Base-by-base conservation (phyloP, 2,329 filamentous ascomycete genomes). In the Cadophora malorum region DNA sequence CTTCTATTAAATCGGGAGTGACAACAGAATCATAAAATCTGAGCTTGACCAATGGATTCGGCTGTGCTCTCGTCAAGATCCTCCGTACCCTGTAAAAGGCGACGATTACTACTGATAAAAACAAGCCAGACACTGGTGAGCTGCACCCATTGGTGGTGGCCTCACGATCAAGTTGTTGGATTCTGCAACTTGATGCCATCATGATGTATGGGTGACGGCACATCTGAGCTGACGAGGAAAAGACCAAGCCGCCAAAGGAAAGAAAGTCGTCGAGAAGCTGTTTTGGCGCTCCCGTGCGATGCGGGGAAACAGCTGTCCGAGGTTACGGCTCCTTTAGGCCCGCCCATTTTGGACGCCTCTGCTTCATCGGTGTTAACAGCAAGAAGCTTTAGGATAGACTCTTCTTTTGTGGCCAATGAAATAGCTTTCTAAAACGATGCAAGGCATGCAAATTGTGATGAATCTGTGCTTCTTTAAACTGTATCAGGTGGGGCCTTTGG, bases 241-340 rank as follows among this genome's bases (percentile, higher is more conserved):
- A 28, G 52, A 33, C 52, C 52, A 55, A 33, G 25, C 25, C 52
- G 25, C 23, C 52, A 19, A 28, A 55, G 52, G 16, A 55, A 33
- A n/a, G 14, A 55, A 19, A 55, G 16, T 59, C 21, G 56, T 41
- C 31, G 45, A 38, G 55, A 23, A 38, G 21, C 33, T 16, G 56
- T 28, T 59, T 41, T 59, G 56, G 35, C 56, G 35, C n/a, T 25
- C 33, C 56, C 21, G 33, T 14, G 25, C 21, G 10, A 38, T 41
- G 33, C n/a, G n/a, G 56, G 33, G 56, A 59, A 59, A 45, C 12
- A 38, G 12, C 56, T 59, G 5, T 59, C 35, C 35, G 56, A 59
- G 35, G 35, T 25, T 55, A n/a, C 25, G 28, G n/a, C 8, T 28
- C 33, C 45, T n/a, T 45, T 59, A 59, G 55, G 31, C 31, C n/a